Evolutionary conservation across 2,329 filamentous ascomycete species (phyloP).

Genomic region (Graphilbum sp.): DNA sequence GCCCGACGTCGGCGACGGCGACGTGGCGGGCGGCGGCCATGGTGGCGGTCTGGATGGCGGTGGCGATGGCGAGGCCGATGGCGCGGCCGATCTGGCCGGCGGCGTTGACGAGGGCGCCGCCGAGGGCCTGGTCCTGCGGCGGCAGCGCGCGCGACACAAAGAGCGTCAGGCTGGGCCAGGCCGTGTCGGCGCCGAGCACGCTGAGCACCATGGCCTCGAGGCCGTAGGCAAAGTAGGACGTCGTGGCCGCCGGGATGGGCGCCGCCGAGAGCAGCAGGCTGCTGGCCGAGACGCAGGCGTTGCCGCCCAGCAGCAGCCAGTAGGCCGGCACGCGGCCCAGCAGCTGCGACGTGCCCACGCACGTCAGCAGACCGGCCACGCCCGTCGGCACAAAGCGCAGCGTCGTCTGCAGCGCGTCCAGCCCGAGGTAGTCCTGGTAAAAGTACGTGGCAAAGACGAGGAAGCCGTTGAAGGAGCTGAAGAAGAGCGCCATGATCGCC

Average conservation of each 20-base stretch:
- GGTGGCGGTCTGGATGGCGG: constrained; percentile 46
- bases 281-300: constrained; percentile 31
- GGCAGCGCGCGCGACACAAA: constrained; percentile 49
- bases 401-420: constrained; percentile 47
- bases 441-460: constrained; percentile 53
- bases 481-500: constrained; percentile 49
- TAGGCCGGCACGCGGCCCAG: constrained; percentile 40
- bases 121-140: constrained; percentile 47
- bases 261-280: constrained; percentile 46
- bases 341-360: constrained; percentile 37
- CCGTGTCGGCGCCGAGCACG: constrained; percentile 49
- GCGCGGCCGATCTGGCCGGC: constrained; percentile 49
- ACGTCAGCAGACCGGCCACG: constrained; percentile 39
- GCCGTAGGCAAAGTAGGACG: constrained; percentile 51
- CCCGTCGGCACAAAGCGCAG: constrained; percentile 53
- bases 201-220: constrained; percentile 49
- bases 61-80: constrained; percentile 48
- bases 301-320: constrained; percentile 41
- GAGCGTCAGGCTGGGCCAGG: constrained; percentile 48
- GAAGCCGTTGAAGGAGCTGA: constrained; percentile 51
- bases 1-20: constrained; percentile 24
- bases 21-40: constrained; percentile 32
- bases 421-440: constrained; percentile 50
- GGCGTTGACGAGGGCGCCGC: constrained; percentile 51
- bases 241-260: constrained; percentile 34